Percentiles rank a stretch among this genome's conserved stretches.
Evolutionary conservation across 371 early-diverging fungal species (phyloP).

Genomic region (Phascolomyces articulosus): DNA sequence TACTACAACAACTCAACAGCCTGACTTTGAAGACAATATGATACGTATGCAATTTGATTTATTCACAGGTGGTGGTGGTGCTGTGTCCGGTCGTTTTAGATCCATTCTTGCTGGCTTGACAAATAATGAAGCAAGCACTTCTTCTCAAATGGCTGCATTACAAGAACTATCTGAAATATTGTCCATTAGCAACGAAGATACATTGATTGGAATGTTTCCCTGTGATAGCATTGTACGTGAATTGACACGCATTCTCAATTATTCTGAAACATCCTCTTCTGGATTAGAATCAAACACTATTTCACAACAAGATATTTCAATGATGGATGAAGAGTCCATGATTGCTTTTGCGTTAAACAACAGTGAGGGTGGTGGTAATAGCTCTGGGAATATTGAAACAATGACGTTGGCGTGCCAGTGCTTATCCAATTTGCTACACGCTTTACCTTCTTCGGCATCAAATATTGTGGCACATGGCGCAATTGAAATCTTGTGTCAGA

Average conservation of each 20-base stretch:
- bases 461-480: slow-evolving; percentile 67
- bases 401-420: slow-evolving; percentile 87
- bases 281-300: background rate
- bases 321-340: slow-evolving; percentile 42
- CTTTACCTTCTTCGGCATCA: slow-evolving; percentile 68
- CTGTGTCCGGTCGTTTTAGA: slow-evolving; percentile 39
- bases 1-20: background rate
- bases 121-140: slow-evolving; percentile 39
- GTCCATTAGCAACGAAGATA: slow-evolving; percentile 70
- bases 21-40: slow-evolving; percentile 29
- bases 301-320: slow-evolving; percentile 3
- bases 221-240: slow-evolving; percentile 53
- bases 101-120: slow-evolving; percentile 51
- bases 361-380: slow-evolving; percentile 36
- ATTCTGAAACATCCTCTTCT: slow-evolving; percentile 20
- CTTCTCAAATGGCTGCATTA: slow-evolving; percentile 59
- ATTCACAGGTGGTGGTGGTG: slow-evolving; percentile 38
- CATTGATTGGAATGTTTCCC: slow-evolving; percentile 52
- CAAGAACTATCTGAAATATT: slow-evolving; percentile 67
- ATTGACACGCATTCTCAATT: slow-evolving; percentile 53
- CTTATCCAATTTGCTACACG: slow-evolving; percentile 84
- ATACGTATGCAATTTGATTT: slow-evolving; percentile 41
- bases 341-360: slow-evolving; percentile 35
- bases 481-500: slow-evolving; percentile 69
- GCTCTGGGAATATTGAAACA: slow-evolving; percentile 54